Evolutionary conservation across 208 protist species (phyloP).

Genomic region (Angomonas ambiguus): DNA sequence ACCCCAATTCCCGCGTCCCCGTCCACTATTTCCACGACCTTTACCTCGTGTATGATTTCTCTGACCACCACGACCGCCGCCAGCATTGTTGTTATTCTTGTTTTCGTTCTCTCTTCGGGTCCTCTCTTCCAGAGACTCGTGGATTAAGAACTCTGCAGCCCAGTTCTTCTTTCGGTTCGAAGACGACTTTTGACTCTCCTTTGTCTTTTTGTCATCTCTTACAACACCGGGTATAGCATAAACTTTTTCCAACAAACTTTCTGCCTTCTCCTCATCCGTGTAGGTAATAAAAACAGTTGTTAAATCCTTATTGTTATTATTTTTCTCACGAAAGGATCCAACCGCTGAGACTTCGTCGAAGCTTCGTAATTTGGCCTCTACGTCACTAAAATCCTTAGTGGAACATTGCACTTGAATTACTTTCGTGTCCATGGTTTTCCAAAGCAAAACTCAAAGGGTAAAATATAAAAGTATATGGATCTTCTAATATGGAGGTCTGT

Average conservation of each 20-base stretch:
- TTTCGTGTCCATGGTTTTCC: slow-evolving; percentile 22
- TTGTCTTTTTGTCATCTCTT: slow-evolving; percentile 14
- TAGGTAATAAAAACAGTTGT: slow-evolving; percentile 86
- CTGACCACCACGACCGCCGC: neutral
- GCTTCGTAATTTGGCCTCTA: slow-evolving; percentile 58
- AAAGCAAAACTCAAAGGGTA: neutral
- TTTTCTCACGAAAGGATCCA: slow-evolving; percentile 74
- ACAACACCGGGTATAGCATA: slow-evolving; percentile 42
- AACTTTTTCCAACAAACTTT: slow-evolving; percentile 28
- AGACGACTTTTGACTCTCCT: slow-evolving; percentile 14
- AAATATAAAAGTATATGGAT: too few relatives aligned
- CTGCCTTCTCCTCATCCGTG: slow-evolving; percentile 30
- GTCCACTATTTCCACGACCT: neutral
- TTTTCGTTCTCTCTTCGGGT: slow-evolving; percentile 6
- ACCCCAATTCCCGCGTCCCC: neutral
- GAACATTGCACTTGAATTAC: slow-evolving; percentile 51
- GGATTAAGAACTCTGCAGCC: slow-evolving; percentile 57
- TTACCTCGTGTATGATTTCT: neutral
- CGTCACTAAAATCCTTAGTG: slow-evolving; percentile 51
- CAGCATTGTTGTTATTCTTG: neutral
- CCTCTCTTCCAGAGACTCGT: slow-evolving; percentile 33
- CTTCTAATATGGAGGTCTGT: too few relatives aligned
- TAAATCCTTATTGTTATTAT: slow-evolving; percentile 64
- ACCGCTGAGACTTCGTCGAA: slow-evolving; percentile 79
- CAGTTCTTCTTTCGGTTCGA: slow-evolving; percentile 22